Evolutionary conservation across 2,329 filamentous ascomycete species (phyloP).

Genomic region (Escovopsis sp.): DNA sequence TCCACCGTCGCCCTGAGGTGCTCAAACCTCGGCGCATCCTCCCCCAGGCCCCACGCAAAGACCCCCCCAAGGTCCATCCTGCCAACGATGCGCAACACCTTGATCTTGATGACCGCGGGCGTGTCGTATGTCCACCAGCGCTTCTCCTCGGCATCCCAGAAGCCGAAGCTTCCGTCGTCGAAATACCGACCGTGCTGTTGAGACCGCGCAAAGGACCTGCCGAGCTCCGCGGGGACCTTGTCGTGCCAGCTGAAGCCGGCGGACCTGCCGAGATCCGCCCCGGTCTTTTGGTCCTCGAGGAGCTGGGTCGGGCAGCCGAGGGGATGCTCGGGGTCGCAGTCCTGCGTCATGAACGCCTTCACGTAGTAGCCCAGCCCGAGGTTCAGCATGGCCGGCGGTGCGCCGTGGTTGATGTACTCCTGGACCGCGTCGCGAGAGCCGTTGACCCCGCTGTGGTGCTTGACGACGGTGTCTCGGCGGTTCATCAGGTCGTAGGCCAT

Average conservation of each 20-base stretch:
- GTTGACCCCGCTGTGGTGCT: constrained; percentile 49
- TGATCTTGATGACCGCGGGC: constrained; percentile 40
- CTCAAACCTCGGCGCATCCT: constrained; percentile 39
- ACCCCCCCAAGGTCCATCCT: constrained; percentile 48
- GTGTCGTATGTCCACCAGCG: constrained; percentile 68
- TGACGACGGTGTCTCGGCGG: constrained; percentile 47
- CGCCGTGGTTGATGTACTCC: constrained; percentile 43
- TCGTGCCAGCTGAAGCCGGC: constrained; percentile 48
- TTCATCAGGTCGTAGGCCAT: constrained; percentile 61
- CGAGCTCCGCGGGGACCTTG: constrained; percentile 35
- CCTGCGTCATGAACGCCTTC: constrained; percentile 45
- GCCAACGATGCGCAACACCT: constrained; percentile 46
- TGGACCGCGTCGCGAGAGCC: constrained; percentile 40
- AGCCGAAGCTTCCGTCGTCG: constrained; percentile 54
- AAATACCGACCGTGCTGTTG: constrained; percentile 32
- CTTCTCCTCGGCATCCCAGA: constrained; percentile 43
- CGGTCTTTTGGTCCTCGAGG: constrained; percentile 44
- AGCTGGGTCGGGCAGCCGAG: constrained; percentile 39
- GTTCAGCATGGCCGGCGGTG: constrained; percentile 38
- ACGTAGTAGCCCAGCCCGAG: constrained; percentile 54
- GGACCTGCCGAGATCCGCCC: constrained; percentile 41
- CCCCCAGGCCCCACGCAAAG: constrained; percentile 62
- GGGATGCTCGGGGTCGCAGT: constrained; percentile 25
- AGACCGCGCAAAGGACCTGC: constrained; percentile 43
- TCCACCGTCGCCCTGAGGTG: constrained; percentile 23